Conservation (phyloP, 2,329 filamentous ascomycete species). For the Sarocladium kiliense region DNA sequence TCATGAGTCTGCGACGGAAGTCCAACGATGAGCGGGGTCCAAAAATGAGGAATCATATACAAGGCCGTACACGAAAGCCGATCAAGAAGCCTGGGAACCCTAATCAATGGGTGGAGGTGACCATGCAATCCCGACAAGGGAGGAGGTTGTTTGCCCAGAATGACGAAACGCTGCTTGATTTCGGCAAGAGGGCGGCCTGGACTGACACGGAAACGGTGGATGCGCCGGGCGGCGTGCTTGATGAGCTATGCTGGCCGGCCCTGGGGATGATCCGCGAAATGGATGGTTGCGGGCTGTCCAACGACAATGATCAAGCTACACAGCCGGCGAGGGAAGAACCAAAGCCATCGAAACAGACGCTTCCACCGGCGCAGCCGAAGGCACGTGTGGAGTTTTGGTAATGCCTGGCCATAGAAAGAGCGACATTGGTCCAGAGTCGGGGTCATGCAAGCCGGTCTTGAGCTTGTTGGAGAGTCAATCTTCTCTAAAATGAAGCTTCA, state of each 20-base stretch:
- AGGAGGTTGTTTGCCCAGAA: not conserved
- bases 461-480: too few relatives aligned
- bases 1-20: constrained; percentile 10
- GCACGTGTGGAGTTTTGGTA: not conserved
- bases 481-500: too few relatives aligned
- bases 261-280: constrained; percentile 25
- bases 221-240: constrained; percentile 21
- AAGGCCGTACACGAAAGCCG: not conserved
- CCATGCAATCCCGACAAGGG: constrained; percentile 17
- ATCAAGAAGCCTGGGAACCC: constrained; percentile 10
- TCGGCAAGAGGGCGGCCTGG: not conserved
- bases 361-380: not conserved
- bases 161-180: not conserved
- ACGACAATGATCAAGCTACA: constrained; percentile 18
- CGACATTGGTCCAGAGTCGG: too few relatives aligned
- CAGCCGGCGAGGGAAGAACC: not conserved
- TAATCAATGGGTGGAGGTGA: constrained; percentile 24
- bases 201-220: constrained; percentile 14
- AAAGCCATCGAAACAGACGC: not conserved
- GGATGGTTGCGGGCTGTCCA: constrained; percentile 24
- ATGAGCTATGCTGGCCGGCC: constrained; percentile 21
- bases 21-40: not conserved
- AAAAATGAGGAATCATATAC: not conserved
- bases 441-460: too few relatives aligned
- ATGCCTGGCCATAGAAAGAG: not conserved